A percentile compares a stretch with the other conserved stretches of the same genome.
Conservation (phyloP, 805 yeast genomes). For the Wickerhamiella australiensis region DNA sequence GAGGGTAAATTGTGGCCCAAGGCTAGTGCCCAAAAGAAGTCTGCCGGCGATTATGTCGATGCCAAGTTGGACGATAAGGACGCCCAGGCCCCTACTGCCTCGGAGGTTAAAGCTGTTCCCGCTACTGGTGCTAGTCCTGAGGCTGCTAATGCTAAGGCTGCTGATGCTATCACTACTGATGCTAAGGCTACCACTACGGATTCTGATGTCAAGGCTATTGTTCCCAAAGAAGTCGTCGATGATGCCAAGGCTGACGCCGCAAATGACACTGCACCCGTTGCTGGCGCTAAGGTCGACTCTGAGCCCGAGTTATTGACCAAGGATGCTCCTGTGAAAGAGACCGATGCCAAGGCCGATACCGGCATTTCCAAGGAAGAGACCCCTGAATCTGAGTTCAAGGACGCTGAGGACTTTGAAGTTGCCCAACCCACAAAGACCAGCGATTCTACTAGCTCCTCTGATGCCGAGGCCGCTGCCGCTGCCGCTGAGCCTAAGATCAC, state of each 20-base stretch:
- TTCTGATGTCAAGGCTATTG: background rate
- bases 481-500: background rate
- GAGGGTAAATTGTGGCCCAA: slow-evolving; percentile 11
- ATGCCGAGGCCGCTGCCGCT: background rate
- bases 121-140: background rate
- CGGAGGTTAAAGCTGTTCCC: background rate
- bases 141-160: background rate
- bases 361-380: too few relatives aligned
- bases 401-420: background rate
- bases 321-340: background rate
- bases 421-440: background rate
- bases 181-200: background rate
- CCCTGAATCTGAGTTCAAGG: background rate
- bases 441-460: background rate
- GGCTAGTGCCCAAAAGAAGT: background rate
- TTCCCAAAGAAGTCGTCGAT: background rate
- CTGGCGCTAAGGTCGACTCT: background rate
- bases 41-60: slow-evolving; percentile 1
- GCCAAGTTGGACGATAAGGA: background rate
- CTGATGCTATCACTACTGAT: background rate
- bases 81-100: background rate
- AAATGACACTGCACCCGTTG: background rate
- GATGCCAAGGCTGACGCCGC: slow-evolving; percentile 5
- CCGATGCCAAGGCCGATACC: too few relatives aligned
- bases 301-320: background rate